These are phyloP conservation scores for Diversispora eburnea DNA, from an alignment of 192 early-diverging fungal genomes.

Conservation along the genomic window DNA sequence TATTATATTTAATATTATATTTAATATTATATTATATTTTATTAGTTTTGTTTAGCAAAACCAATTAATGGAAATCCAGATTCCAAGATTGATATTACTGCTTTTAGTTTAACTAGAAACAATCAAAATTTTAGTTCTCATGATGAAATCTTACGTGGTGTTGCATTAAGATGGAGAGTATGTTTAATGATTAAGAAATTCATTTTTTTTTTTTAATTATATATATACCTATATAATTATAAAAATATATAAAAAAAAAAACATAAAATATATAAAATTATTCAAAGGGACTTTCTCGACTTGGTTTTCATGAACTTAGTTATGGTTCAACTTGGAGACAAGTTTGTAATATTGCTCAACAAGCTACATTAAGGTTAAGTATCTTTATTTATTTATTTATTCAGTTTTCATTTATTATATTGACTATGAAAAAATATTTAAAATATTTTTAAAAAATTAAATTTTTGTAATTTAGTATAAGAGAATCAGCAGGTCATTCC, in stretches of 20 bases:
- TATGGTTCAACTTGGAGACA: slow-evolving; percentile 80
- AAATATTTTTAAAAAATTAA: background rate
- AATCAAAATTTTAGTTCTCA: slow-evolving; percentile 65
- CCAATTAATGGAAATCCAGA: slow-evolving; percentile 75
- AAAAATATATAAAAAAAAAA: background rate
- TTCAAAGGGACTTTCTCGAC: slow-evolving; percentile 41
- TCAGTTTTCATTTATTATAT: slow-evolving; percentile 15
- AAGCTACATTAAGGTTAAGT: slow-evolving; percentile 57
- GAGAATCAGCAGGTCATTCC: slow-evolving; percentile 76
- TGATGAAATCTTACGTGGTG: slow-evolving; percentile 67
- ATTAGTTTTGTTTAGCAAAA: slow-evolving; percentile 55
- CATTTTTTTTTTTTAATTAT: background rate
- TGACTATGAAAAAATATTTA: background rate
- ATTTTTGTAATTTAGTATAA: slow-evolving; percentile 46
- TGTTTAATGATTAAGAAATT: background rate
- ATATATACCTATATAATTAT: background rate
- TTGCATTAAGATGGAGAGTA: slow-evolving; percentile 57
- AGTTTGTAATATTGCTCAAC: slow-evolving; percentile 53
- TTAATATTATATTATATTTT: slow-evolving; percentile 32
- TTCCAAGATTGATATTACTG: slow-evolving; percentile 59
- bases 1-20: background rate
- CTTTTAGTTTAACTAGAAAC: slow-evolving; percentile 61
- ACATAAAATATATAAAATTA: background rate
- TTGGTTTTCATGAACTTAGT: slow-evolving; percentile 63
- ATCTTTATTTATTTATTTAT: slow-evolving; percentile 16